Evolutionary conservation across 331 rosid genomes (phyloP).

Genomic region (Acacia pycnantha): DNA sequence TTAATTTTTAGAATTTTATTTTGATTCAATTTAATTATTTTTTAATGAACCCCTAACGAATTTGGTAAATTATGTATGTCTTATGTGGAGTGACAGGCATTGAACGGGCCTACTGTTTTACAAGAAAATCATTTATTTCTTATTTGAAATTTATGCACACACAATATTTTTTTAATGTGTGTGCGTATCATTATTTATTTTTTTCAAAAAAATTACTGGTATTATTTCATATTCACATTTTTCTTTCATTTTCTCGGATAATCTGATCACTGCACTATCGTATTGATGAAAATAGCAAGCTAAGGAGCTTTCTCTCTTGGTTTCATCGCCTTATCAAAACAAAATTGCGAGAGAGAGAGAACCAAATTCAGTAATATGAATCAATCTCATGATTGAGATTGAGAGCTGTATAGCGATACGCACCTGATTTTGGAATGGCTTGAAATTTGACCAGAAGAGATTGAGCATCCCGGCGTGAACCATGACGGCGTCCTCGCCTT

Average conservation of each 20-base stretch:
- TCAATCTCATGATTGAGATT: not conserved
- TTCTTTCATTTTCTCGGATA: too few relatives aligned
- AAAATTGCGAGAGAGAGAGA: not conserved
- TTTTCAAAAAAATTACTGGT: too few relatives aligned
- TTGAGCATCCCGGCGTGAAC: slow-evolving; percentile 48
- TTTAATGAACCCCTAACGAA: not conserved
- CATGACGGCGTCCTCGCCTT: slow-evolving; percentile 34
- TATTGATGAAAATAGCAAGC: not conserved
- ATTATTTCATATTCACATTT: too few relatives aligned
- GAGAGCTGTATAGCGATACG: not conserved
- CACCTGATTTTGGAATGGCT: slow-evolving; percentile 43
- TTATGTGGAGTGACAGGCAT: not conserved
- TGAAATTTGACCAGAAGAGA: slow-evolving; percentile 30
- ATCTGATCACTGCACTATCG: not conserved
- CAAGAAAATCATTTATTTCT: too few relatives aligned
- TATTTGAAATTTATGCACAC: too few relatives aligned
- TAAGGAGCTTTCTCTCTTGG: not conserved
- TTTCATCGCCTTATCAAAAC: not conserved
- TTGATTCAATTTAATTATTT: not conserved
- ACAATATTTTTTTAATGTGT: too few relatives aligned
- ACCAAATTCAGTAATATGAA: not conserved
- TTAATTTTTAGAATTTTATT: not conserved
- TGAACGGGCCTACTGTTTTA: too few relatives aligned
- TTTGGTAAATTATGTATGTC: not conserved
- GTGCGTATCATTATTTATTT: too few relatives aligned